A percentile compares a stretch with the other conserved stretches of the same genome.
Evolutionary conservation across 179 eudicot species (phyloP).

Genomic region (Amaranthus tricolor): DNA sequence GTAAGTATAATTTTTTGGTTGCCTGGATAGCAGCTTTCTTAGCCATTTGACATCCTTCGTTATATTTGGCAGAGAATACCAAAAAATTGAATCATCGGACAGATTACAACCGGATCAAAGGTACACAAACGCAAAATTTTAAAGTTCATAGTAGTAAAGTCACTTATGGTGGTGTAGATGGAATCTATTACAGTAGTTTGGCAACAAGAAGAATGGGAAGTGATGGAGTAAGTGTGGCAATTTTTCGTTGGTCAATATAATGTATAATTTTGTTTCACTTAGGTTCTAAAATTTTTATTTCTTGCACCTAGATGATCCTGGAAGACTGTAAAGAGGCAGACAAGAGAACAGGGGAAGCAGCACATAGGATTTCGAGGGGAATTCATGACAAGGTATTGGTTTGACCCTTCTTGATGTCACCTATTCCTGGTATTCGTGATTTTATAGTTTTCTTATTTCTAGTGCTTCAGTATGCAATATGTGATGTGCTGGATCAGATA

Average conservation of each 20-base stretch:
- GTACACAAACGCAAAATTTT: constrained; percentile 32
- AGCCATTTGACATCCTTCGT: background rate
- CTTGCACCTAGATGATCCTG: constrained; percentile 44
- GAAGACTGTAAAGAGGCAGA: constrained; percentile 90
- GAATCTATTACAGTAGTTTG: constrained; percentile 66
- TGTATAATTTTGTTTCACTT: background rate
- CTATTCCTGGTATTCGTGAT: background rate
- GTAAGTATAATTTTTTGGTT: background rate
- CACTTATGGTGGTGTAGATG: constrained; percentile 79
- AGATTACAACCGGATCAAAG: constrained; percentile 27
- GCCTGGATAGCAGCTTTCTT: background rate
- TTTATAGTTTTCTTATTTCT: background rate
- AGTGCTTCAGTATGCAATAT: background rate
- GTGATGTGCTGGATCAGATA: background rate
- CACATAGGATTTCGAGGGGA: constrained; percentile 76
- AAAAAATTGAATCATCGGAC: constrained; percentile 19
- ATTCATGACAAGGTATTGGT: constrained; percentile 64
- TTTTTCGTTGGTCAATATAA: background rate
- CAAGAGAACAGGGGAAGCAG: constrained; percentile 72
- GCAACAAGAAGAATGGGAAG: constrained; percentile 53
- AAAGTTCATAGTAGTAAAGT: constrained; percentile 56
- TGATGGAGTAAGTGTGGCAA: constrained; percentile 58
- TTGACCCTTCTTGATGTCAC: background rate
- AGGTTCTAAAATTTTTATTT: background rate
- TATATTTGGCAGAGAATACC: constrained; percentile 36